Evolutionary conservation across 495 filamentous ascomycete genomes (phyloP), one percentile per base, ranked within the genome.

Genomic region (Hypoxylon perforatum): DNA sequence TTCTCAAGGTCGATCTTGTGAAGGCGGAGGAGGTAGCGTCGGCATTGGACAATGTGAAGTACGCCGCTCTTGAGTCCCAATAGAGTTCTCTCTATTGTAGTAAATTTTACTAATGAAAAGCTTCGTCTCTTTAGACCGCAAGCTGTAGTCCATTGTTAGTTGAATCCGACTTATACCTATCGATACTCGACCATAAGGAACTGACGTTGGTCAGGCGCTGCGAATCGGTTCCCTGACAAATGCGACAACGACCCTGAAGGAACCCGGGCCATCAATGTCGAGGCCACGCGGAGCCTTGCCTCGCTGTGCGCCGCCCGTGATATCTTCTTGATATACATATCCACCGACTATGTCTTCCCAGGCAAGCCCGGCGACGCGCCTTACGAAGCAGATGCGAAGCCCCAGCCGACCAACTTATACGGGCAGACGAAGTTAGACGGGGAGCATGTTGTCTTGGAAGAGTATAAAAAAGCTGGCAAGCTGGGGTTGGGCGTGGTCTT

Each of bases 321-420:
- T n/a, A 86, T 88, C 63, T 73, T 96, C 49, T 82, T 97, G 28
- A 86, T 97, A 73, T 97, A 97, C 81, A 96, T 97, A 73, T 95
- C 92, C 0, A 97, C 94, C 39, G 94, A 97, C 80, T 97, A 97
- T 75, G 92, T 97, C 42, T 97, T 97, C 73, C 79, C 92, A 1
- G 94, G 94, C 14, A 81, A 68, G 17, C 89, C 88, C 28, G 91
- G 92, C n/a, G 89, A 94, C 22, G 94, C 93, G 11, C 94, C 94
- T 3, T 97, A 97, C 74, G 86, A 89, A 68, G 79, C 84, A 2
- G 83, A 88, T 61, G 81, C 88, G 3, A 67, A 79, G 18, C 85
- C 91, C 0, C 79, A 83, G 3, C 92, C 94, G 3, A 87, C 93
- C 1, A 97, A 97, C 70, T 73, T 93, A 46, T 97, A 97, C 74